These are phyloP conservation scores for Leccinum fuscescens DNA, from an alignment of 1,284 basidiomycete species.

Conservation along the genomic window DNA sequence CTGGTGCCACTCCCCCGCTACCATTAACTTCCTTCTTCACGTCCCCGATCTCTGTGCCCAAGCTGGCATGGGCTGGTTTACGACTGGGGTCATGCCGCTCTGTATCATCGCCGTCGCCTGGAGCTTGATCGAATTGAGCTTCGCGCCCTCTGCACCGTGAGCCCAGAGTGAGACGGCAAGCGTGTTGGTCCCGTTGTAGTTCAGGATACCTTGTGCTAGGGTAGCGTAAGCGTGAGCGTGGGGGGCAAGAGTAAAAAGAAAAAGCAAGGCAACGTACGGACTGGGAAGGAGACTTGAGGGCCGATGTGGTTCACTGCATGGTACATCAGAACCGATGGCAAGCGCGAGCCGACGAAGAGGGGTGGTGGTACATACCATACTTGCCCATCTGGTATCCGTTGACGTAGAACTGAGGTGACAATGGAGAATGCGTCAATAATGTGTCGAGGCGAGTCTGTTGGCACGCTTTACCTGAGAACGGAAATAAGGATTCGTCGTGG, in stretches of 20 bases:
- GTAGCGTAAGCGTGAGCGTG: too few species aligned
- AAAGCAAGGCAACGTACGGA: slow-evolving; percentile 15
- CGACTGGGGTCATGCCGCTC: slow-evolving; percentile 36
- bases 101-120: too few species aligned
- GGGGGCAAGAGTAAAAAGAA: too few species aligned
- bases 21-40: slow-evolving; percentile 7
- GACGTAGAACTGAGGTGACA: slow-evolving; percentile 25
- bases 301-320: slow-evolving; percentile 25
- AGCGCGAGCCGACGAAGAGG: background rate
- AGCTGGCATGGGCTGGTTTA: slow-evolving; percentile 39
- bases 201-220: too few species aligned
- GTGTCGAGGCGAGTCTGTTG: background rate
- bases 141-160: too few species aligned
- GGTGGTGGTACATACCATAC: slow-evolving; percentile 19
- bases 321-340: background rate
- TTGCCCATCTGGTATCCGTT: slow-evolving; percentile 32
- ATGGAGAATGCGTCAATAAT: background rate
- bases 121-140: too few species aligned
- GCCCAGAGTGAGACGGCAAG: too few species aligned
- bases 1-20: too few species aligned
- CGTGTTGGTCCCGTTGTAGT: too few species aligned
- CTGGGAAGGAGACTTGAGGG: slow-evolving; percentile 27
- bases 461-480: slow-evolving; percentile 31
- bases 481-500: slow-evolving; percentile 40
- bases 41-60: slow-evolving; percentile 37